phyloP scores from a whole-genome alignment of 306 rosid genomes.

The Inga oerstediana region DNA sequence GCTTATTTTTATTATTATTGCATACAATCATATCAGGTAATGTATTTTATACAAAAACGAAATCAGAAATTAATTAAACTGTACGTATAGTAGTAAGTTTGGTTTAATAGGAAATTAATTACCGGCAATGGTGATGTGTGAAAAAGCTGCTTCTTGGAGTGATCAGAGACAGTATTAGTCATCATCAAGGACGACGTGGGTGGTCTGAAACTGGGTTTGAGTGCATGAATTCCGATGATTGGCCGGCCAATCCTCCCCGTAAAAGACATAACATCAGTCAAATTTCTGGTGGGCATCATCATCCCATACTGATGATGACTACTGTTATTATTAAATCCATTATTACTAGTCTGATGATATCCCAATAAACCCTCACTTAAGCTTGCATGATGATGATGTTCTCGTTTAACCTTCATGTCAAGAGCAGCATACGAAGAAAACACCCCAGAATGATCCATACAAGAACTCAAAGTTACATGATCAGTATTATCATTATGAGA shows the following conservation, averaged over 20 bases:
- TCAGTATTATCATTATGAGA: neutral
- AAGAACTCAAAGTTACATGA: constrained; percentile 36
- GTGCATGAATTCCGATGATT: constrained; percentile 50
- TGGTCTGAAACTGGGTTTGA: constrained; percentile 47
- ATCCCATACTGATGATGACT: constrained; percentile 41
- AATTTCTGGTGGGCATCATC: constrained; percentile 49
- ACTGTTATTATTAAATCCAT: constrained; percentile 34
- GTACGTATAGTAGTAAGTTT: neutral
- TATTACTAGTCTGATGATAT: constrained; percentile 35
- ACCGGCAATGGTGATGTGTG: constrained; percentile 61
- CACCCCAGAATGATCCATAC: constrained; percentile 41
- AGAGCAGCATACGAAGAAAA: constrained; percentile 33
- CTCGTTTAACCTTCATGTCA: constrained; percentile 46
- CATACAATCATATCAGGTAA: neutral
- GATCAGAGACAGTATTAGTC: constrained; percentile 33
- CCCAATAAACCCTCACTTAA: constrained; percentile 43
- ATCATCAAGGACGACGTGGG: constrained; percentile 30
- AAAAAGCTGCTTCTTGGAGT: constrained; percentile 60
- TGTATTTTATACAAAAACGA: too few relatives aligned
- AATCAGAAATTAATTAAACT: neutral
- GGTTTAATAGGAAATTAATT: neutral
- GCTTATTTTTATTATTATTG: constrained; percentile 23
- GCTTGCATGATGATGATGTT: constrained; percentile 38
- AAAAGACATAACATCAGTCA: constrained; percentile 74
- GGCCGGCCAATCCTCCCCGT: constrained; percentile 55